Evolutionary conservation across 73 alveolate genomes (phyloP).

Genomic region (Durusdinium trenchii): DNA sequence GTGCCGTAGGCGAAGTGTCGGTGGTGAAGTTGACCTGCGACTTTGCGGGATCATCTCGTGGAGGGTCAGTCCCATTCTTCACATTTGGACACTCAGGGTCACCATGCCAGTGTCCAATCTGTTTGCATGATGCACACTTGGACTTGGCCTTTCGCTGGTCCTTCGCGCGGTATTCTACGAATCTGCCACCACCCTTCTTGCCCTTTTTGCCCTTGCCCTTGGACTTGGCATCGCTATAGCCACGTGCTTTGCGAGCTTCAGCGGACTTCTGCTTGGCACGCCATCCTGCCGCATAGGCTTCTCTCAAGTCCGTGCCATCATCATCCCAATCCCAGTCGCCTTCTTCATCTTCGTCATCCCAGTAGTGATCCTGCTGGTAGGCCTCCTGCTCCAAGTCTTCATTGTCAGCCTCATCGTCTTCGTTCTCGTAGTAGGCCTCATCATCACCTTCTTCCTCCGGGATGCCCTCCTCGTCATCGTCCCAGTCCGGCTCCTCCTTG

Average conservation of each 20-base stretch:
- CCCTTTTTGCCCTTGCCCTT: neutral
- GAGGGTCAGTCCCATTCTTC: too few relatives aligned
- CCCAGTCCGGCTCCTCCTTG: neutral
- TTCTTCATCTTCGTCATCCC: neutral
- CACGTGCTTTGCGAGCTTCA: neutral
- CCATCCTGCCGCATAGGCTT: conserved; percentile 63
- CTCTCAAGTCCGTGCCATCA: neutral
- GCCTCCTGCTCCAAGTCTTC: conserved; percentile 41
- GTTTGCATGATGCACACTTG: neutral
- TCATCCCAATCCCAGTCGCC: neutral
- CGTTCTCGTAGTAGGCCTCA: too few relatives aligned
- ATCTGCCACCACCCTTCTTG: neutral
- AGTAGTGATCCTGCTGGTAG: neutral
- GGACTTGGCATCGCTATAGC: neutral
- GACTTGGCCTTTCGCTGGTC: neutral
- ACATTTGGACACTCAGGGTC: neutral
- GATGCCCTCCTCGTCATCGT: neutral
- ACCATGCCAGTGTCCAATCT: neutral
- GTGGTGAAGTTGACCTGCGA: too few relatives aligned
- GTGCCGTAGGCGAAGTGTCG: too few relatives aligned
- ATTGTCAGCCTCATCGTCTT: neutral
- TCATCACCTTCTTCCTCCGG: too few relatives aligned
- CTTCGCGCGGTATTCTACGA: neutral
- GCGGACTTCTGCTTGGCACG: neutral
- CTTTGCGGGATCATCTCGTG: too few relatives aligned